Evolutionary conservation across 2,329 filamentous ascomycete genomes (phyloP).

Genomic region (Aspergillus quadricinctus): DNA sequence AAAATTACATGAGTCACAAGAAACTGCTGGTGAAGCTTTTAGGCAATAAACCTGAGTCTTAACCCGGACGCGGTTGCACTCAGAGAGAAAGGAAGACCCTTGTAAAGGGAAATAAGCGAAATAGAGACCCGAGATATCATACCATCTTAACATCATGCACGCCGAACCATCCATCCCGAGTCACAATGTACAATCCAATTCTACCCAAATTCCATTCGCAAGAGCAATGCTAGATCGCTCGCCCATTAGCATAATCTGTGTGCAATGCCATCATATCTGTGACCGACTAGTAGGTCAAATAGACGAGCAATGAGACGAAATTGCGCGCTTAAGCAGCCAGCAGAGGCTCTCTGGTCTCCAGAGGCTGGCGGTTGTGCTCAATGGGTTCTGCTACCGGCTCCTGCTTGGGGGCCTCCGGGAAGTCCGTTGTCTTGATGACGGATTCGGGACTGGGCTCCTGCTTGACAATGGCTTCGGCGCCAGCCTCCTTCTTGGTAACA

Average conservation of each 20-base stretch:
- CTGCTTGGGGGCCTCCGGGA: conserved; percentile 45
- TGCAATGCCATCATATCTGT: neutral
- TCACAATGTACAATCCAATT: conserved; percentile 5
- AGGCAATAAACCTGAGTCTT: neutral
- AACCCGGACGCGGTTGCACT: neutral
- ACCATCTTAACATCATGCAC: conserved; percentile 21
- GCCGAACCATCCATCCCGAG: conserved; percentile 7
- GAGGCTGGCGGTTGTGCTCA: conserved; percentile 25
- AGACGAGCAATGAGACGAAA: neutral
- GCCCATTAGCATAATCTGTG: neutral
- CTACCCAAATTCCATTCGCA: neutral
- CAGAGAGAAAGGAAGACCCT: neutral
- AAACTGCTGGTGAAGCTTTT: neutral
- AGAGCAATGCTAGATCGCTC: neutral
- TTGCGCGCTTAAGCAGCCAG: conserved; percentile 22
- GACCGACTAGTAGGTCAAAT: neutral
- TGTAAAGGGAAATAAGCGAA: conserved; percentile 2
- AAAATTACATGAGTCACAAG: neutral
- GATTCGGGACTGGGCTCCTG: conserved; percentile 37
- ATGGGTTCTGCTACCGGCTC: conserved; percentile 32
- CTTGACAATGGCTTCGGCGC: conserved; percentile 24
- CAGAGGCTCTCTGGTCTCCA: conserved; percentile 30
- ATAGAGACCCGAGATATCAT: conserved; percentile 11
- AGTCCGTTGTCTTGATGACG: conserved; percentile 44
- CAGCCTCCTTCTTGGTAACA: conserved; percentile 30